A percentile compares a stretch with the other conserved stretches of the same genome.
Evolutionary conservation across 495 filamentous ascomycete species (phyloP).

Genomic region (Tuber melanosporum): DNA sequence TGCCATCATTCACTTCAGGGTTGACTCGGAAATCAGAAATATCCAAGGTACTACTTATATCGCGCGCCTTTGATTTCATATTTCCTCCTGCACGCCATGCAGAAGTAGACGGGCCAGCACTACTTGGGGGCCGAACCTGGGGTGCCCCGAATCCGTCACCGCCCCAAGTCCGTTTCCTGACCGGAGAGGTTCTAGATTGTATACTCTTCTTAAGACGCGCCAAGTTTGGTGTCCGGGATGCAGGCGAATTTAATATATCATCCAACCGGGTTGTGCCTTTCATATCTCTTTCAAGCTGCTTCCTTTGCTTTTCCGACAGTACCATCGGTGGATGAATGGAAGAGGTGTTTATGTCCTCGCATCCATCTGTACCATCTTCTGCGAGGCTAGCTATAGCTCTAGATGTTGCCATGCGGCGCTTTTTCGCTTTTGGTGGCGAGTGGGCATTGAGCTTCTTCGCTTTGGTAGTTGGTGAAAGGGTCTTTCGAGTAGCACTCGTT

Average conservation of each 20-base stretch:
- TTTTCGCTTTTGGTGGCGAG: not conserved
- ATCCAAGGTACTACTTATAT: slow-evolving; percentile 21
- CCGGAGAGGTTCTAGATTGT: slow-evolving; percentile 23
- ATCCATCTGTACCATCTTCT: slow-evolving; percentile 30
- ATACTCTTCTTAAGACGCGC: slow-evolving; percentile 18
- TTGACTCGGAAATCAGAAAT: slow-evolving; percentile 77
- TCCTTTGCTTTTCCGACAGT: slow-evolving; percentile 17
- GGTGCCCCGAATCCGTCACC: slow-evolving; percentile 5
- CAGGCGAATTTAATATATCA: slow-evolving; percentile 28
- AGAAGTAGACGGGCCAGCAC: not conserved
- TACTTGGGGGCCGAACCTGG: not conserved
- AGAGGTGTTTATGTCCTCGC: slow-evolving; percentile 6
- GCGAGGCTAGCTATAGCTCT: slow-evolving; percentile 23
- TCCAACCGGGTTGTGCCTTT: slow-evolving; percentile 23
- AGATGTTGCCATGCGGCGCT: slow-evolving; percentile 9
- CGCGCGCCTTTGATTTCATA: slow-evolving; percentile 1
- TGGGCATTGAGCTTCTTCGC: not conserved
- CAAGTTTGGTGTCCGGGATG: slow-evolving; percentile 30
- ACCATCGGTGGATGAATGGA: slow-evolving; percentile 15
- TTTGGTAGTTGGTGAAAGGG: slow-evolving; percentile 1
- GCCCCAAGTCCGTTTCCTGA: slow-evolving; percentile 14
- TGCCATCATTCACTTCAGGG: slow-evolving; percentile 62
- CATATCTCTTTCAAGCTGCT: slow-evolving; percentile 15
- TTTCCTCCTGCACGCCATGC: not conserved
- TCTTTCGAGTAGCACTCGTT: not conserved